Conservation (phyloP, 2,329 filamentous ascomycete species). For the Eutypella sp. region DNA sequence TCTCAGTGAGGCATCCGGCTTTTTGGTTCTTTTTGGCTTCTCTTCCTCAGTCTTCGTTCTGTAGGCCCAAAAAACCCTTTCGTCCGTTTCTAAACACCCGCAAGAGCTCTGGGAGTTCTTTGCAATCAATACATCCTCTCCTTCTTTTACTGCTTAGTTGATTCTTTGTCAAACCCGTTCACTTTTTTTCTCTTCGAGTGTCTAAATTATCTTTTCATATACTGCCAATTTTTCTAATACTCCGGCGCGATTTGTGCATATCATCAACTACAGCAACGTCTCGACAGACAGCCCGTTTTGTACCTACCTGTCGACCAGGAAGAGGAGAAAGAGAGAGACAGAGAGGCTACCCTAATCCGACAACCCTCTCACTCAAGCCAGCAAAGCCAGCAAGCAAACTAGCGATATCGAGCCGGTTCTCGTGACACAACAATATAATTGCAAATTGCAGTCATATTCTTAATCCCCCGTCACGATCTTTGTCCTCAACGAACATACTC, state of each 20-base stretch:
- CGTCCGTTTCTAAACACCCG: constrained; percentile 17
- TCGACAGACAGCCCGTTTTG: no score
- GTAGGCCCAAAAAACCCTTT: constrained; percentile 23
- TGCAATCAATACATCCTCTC: constrained; percentile 13
- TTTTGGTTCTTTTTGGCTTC: constrained; percentile 18
- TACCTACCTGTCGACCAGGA: no score
- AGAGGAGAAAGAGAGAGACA: no score
- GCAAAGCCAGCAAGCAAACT: no score
- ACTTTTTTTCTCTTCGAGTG: constrained; percentile 7
- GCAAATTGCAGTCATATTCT: constrained; percentile 11
- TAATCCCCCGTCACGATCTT: no score
- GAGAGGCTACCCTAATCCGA: constrained; percentile 3
- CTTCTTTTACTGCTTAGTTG: constrained; percentile 11
- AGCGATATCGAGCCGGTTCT: constrained; percentile 16
- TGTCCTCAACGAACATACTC: no score
- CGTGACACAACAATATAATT: constrained; percentile 12
- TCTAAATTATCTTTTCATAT: constrained; percentile 1
- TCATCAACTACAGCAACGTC: not conserved
- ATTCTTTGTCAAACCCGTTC: constrained; percentile 13
- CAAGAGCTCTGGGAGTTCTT: constrained; percentile 46
- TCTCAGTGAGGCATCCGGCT: constrained; percentile 1
- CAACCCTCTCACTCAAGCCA: no score
- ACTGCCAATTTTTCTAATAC: not conserved
- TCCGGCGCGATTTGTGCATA: not conserved
- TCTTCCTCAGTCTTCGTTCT: constrained; percentile 23